Percentiles rank a stretch among this genome's conserved stretches.
Conservation (phyloP, 1,284 basidiomycete genomes). For the Schizophyllum commune region DNA sequence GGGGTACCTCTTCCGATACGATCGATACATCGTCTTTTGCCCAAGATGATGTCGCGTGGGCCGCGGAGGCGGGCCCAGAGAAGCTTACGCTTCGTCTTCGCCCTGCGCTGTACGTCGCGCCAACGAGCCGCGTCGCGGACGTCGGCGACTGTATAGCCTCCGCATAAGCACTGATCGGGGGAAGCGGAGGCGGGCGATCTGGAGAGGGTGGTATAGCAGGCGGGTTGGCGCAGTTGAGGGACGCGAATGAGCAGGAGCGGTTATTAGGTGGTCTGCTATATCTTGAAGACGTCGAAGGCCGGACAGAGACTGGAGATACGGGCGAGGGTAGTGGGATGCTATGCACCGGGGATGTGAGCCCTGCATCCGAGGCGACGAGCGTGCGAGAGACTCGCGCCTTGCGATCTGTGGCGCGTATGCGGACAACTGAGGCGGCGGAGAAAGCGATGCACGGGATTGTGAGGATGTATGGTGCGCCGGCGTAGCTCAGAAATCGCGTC, state of each 20-base stretch:
- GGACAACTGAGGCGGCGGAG: neutral
- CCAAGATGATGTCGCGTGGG: too few relatives aligned
- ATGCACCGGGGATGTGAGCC: neutral
- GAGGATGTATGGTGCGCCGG: neutral
- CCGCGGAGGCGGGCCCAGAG: neutral
- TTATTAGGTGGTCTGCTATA: neutral
- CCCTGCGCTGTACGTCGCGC: neutral
- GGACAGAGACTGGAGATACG: neutral
- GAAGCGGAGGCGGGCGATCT: too few relatives aligned
- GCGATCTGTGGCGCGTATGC: neutral
- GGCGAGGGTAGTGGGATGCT: neutral
- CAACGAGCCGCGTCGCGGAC: neutral
- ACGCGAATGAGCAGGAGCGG: neutral
- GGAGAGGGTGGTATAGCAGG: too few relatives aligned
- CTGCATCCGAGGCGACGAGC: neutral
- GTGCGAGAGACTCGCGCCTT: neutral
- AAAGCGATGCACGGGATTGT: neutral
- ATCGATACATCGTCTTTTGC: neutral
- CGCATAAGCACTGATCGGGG: neutral
- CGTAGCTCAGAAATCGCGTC: neutral
- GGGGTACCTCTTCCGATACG: neutral
- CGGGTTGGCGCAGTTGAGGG: neutral
- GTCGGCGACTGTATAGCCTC: neutral
- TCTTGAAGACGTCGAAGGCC: neutral
- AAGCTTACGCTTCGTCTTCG: neutral